Base-by-base conservation (phyloP, 441 rosid species). In the Adansonia madagascariensis region DNA sequence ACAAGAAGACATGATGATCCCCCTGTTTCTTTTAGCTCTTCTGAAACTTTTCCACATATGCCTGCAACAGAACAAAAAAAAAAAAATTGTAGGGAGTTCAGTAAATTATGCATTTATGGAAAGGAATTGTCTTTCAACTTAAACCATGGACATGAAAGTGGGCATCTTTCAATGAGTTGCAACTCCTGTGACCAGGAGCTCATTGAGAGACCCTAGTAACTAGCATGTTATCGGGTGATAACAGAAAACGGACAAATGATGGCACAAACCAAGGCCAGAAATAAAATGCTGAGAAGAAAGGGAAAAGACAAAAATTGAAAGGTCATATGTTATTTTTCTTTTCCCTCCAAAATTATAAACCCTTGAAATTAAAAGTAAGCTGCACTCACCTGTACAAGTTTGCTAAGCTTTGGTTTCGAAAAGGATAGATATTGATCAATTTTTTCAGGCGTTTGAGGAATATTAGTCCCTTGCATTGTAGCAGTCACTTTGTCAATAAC, bases 401-500 rank as follows among this genome's bases (percentile, higher is more conserved):
- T 95, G 79, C 88, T 89, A 72, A 95, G 90, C 90, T 93, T 95
- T 73, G 97, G 88, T 85, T 91, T 93, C 14, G 97, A 91, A 71
- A 84, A 82, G 15, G 93, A 86, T 73, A 95, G 84, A 86, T 93
- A 95, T 49, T 91, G 95, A 17, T 92, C 95, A 64, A 92, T 90
- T 82, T 92, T 95, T 76, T 95, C 99, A 79, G 84, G 94, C 0
- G 99, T 90, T 80, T 94, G 98, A 78, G 99, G 99, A 68, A 95
- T 83, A 84, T 80, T 88, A 50, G 87, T 83, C n/a, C 82, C 91
- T 83, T 93, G 95, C 84, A 93, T 79, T 3, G 97, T 85, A 18
- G 91, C 83, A 1, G 93, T 92, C 59, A 95, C 98, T 85, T 95
- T 95, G 79, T 92, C 97, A 9, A 93, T 97, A 35, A 89, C 99